Conservation (phyloP, 2,329 filamentous ascomycete genomes). For the Nothopassalora personata region DNA sequence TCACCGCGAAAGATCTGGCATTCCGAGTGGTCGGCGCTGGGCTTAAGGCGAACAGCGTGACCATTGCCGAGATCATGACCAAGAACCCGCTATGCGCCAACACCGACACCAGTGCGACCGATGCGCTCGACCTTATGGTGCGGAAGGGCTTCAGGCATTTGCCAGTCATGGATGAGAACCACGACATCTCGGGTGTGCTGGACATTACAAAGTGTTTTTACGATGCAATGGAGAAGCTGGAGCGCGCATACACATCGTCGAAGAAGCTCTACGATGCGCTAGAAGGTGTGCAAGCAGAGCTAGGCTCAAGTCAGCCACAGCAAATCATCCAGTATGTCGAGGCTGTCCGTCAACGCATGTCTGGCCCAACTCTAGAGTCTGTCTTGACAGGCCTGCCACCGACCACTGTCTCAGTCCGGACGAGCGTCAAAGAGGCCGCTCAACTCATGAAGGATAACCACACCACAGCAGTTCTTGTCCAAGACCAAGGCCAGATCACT, state of each 20-base stretch:
- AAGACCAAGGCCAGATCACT: constrained; percentile 94
- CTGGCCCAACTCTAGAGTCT: constrained; percentile 89
- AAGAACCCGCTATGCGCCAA: constrained; percentile 97
- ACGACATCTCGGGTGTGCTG: constrained; percentile 95
- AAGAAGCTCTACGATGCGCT: constrained; percentile 95
- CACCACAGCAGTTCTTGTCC: constrained; percentile 91
- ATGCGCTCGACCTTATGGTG: constrained; percentile 96
- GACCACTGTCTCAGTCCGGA: constrained; percentile 90
- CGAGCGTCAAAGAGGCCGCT: constrained; percentile 92
- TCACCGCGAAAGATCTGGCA: constrained; percentile 96
- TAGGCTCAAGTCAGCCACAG: constrained; percentile 91
- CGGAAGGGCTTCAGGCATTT: constrained; percentile 95
- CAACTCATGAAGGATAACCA: constrained; percentile 98
- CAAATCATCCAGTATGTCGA: constrained; percentile 99
- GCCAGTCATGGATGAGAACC: constrained; percentile 99
- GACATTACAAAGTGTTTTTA: constrained; percentile 99
- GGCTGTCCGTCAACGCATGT: constrained; percentile 93
- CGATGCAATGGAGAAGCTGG: constrained; percentile 98
- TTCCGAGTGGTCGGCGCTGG: constrained; percentile 93
- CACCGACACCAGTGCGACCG: constrained; percentile 95
- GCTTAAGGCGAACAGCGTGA: constrained; percentile 80
- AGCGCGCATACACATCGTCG: constrained; percentile 96
- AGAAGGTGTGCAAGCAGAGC: constrained; percentile 94
- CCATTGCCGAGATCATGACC: constrained; percentile 98
- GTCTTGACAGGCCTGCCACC: constrained; percentile 89